Percentiles rank a stretch among this genome's conserved stretches.
Evolutionary conservation across 805 yeast genomes (phyloP).

Genomic region (Yarrowia deformans): DNA sequence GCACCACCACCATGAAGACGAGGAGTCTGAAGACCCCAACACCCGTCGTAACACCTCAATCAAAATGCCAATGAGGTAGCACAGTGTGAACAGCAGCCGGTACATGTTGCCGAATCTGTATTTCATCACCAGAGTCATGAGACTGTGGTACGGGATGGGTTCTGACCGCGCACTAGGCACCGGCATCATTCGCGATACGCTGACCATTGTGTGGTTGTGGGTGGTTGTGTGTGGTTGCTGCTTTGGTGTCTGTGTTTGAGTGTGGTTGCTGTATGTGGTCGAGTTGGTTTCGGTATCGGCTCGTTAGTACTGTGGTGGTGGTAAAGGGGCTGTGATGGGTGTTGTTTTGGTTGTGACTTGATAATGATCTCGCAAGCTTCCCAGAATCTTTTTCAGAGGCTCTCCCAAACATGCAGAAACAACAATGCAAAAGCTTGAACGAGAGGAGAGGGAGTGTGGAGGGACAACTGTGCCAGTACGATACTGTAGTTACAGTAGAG

Average conservation of each 20-base stretch:
- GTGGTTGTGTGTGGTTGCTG: not conserved
- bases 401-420: constrained; percentile 8
- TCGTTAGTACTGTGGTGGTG: not conserved
- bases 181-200: constrained; percentile 39
- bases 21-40: not conserved
- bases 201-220: constrained; percentile 11
- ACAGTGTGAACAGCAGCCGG: constrained; percentile 15
- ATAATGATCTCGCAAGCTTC: constrained; percentile 20
- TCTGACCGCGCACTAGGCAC: constrained; percentile 28
- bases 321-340: not conserved
- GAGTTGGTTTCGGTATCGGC: not conserved
- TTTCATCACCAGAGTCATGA: constrained; percentile 30
- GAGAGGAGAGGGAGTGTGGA: too few relatives aligned
- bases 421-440: not conserved
- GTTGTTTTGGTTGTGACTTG: constrained; percentile 1
- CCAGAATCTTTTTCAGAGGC: constrained; percentile 29
- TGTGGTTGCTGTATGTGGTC: not conserved
- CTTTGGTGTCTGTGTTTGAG: too few relatives aligned
- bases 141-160: constrained; percentile 33
- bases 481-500: too few relatives aligned
- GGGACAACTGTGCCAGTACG: too few relatives aligned
- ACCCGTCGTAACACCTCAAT: constrained; percentile 7
- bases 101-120: constrained; percentile 35
- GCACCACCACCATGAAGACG: constrained; percentile 35
- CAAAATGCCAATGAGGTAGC: constrained; percentile 24